These are phyloP conservation scores for Solanum virginianum DNA, from an alignment of 257 asterid genomes.

Conservation along the genomic window DNA sequence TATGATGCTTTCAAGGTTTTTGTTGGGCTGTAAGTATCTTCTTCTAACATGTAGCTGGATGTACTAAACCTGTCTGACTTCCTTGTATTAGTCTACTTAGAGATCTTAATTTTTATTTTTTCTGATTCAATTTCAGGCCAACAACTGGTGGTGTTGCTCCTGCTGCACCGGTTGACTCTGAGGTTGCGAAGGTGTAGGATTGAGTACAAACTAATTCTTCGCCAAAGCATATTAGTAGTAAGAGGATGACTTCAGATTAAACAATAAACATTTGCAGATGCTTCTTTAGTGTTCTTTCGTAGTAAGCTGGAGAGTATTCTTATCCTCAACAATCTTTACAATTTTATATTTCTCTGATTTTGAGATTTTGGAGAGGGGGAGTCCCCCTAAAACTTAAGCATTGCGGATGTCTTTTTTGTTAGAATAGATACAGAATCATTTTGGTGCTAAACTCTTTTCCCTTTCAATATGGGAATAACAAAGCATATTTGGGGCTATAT, in stretches of 20 bases:
- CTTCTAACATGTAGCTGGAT: background rate
- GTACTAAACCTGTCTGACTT: background rate
- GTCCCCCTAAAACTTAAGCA: background rate
- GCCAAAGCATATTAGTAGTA: background rate
- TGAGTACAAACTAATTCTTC: background rate
- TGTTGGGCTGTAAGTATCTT: constrained; percentile 72
- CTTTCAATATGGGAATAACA: background rate
- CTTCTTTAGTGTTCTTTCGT: background rate
- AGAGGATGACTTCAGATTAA: constrained; percentile 10
- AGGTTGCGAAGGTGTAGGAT: constrained; percentile 33
- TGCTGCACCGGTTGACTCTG: constrained; percentile 21
- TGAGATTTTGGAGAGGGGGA: background rate
- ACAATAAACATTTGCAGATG: constrained; percentile 25
- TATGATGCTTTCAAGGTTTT: constrained; percentile 91
- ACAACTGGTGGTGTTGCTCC: constrained; percentile 74
- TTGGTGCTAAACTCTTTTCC: background rate
- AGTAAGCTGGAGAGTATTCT: constrained; percentile 11
- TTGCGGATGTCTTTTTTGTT: constrained; percentile 1
- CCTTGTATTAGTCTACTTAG: background rate
- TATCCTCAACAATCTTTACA: background rate
- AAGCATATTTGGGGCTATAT: background rate
- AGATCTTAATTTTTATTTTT: background rate
- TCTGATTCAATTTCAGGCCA: constrained; percentile 35
- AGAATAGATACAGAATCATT: constrained; percentile 1
- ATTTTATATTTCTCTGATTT: background rate